Evolutionary conservation across 2,329 filamentous ascomycete species (phyloP), one percentile per base, ranked within the genome.

Genomic region (Zelopaecilomyces penicillatus): DNA sequence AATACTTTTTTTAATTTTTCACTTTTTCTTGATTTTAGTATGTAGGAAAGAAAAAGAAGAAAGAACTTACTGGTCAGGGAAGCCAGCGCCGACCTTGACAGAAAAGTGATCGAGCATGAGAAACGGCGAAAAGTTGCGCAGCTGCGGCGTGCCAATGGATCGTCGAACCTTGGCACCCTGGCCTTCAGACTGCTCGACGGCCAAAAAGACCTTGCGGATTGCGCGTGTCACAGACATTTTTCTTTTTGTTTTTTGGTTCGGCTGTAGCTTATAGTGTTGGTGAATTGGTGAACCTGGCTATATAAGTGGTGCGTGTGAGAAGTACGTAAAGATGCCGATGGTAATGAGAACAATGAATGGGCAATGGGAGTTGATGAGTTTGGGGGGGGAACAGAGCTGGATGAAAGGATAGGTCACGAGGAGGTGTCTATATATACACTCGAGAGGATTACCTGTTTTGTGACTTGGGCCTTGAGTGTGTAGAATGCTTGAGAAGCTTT

Each of bases 101-200:
- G 74, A 78, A 70, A 96, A 96, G 69, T 96, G 87, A 62, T 97
- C 91, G 39, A 96, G 85, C 89, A 97, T 95, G 37, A 96, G 75
- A 68, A 97, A 96, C 0, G 91, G 93, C 10, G 83, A 87, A 65
- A 97, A 84, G 71, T 95, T 88, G 59, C 83, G 81, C 26, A 97
- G 75, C 53, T 85, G 76, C 5, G 85, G 76, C 1, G 88, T 95
- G 54, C 91, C 91, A 53, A 97, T 86, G 36, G 86, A 90, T 47
- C 91, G 82, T 51, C 91, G 81, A 10, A 97, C 91, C 50, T 82
- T 77, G 5, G 91, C 91, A 45, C 93, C 91, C 0, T 83, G 87
- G 37, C 91, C 91, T 65, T 97, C 91, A 29, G 86, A 72, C 65
- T 95, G 87, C 65, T 95, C 88, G 48, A 84, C 67, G 49, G 91